Conservation (phyloP, 192 early-diverging fungal species). For the Gonapodya prolifera region DNA sequence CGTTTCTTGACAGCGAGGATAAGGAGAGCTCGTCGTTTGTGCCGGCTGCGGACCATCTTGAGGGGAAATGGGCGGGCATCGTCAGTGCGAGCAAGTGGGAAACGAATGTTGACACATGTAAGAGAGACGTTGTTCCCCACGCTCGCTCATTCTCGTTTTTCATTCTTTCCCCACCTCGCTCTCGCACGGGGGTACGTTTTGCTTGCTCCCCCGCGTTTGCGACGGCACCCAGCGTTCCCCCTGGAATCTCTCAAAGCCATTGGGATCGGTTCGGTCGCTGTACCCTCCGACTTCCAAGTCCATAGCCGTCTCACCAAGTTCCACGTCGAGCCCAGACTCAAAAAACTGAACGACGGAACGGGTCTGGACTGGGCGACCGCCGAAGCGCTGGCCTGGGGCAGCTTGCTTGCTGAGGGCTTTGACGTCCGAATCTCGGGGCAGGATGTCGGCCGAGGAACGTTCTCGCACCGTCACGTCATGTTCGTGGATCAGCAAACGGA, state of each 20-base stretch:
- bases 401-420: constrained; percentile 60
- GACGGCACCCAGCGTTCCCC: constrained; percentile 57
- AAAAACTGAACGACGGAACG: constrained; percentile 51
- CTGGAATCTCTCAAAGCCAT: constrained; percentile 48
- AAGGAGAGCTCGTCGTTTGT: constrained; percentile 43
- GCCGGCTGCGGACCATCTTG: constrained; percentile 45
- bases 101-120: constrained; percentile 24
- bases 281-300: constrained; percentile 52
- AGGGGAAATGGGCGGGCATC: constrained; percentile 73
- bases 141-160: too few relatives aligned
- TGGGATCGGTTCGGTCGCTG: constrained; percentile 62
- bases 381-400: constrained; percentile 84
- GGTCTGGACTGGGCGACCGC: constrained; percentile 90
- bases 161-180: neutral
- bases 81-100: constrained; percentile 43
- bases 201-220: neutral
- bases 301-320: constrained; percentile 81
- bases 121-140: too few relatives aligned
- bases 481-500: constrained; percentile 86
- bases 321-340: constrained; percentile 74
- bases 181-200: neutral
- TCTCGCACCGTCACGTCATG: constrained; percentile 96
- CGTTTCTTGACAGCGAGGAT: constrained; percentile 42
- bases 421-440: constrained; percentile 92
- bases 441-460: constrained; percentile 95